Evolutionary conservation across 257 asterid genomes (phyloP), one percentile per base, ranked within the genome.

Genomic region (Rauvolfia tetraphylla): DNA sequence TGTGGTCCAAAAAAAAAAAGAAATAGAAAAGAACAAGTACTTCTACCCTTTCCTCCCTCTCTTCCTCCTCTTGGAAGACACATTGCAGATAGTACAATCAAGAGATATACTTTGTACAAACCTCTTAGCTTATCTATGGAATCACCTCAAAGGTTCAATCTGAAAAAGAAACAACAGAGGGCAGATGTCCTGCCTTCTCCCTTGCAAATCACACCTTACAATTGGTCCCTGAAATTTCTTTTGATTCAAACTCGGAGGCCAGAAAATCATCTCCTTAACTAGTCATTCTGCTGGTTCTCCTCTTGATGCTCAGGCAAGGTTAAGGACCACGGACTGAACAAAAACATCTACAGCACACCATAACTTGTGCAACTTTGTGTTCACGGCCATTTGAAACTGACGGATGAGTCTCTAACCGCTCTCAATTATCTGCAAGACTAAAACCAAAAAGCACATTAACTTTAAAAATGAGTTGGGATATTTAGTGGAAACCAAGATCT

Each of bases 271-370:
- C 54, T 75, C 29, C 5, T 31, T 11, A n/a, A 29, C 53, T n/a
- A 38, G 31, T 53, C 38, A n/a, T 54, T 25, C 29, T 27, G 59
- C n/a, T n/a, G 20, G 22, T 75, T 48, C 72, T 46, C 44, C n/a
- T 44, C 68, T 22, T 67, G 46, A 53, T 27, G 56, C 74, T 67
- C 74, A 34, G 39, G n/a, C n/a, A 31, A 44, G 65, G 49, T 33
- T 7, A 18, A 48, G 15, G 70, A 33, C 5, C 38, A 53, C n/a
- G 68, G 56, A 48, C 54, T 33, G 66, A 59, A 67, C 74, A 15
- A 67, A 15, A 51, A 49, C 44, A 76, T 53, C 46, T 41, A 54
- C 29, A 54, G 29, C 67, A 59, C 5, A 58, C 56, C 56, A 15
- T 53, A 22, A 29, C 3, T 29, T 11, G 6, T 53, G 20, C 29